Evolutionary conservation across 2,329 filamentous ascomycete genomes (phyloP).

Genomic region (Penicillium sumatraense): DNA sequence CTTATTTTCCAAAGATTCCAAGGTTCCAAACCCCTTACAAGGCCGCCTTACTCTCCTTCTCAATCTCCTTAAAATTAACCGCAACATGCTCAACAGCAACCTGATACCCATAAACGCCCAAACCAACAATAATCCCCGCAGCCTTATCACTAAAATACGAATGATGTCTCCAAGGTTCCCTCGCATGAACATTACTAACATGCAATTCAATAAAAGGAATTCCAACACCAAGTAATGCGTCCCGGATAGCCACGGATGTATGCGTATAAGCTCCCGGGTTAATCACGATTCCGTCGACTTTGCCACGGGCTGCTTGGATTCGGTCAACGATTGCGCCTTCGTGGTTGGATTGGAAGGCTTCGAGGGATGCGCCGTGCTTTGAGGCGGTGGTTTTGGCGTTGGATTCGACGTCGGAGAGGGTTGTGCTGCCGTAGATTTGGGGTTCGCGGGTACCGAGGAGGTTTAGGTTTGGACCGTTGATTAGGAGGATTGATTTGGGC

Average conservation of each 20-base stretch:
- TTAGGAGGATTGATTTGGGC: constrained; percentile 63
- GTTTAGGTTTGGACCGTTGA: constrained; percentile 85
- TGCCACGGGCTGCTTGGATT: constrained; percentile 68
- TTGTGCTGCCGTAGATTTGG: constrained; percentile 71
- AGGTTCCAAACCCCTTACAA: too few relatives aligned
- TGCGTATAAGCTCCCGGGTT: constrained; percentile 78
- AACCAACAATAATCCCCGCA: constrained; percentile 70
- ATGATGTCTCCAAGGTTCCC: constrained; percentile 70
- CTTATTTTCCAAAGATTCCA: too few relatives aligned
- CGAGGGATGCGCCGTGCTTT: constrained; percentile 55
- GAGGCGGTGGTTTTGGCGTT: constrained; percentile 56
- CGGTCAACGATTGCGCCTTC: constrained; percentile 76
- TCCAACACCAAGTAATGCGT: constrained; percentile 69
- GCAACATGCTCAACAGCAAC: constrained; percentile 61
- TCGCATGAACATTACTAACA: constrained; percentile 72
- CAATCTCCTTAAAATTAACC: constrained; percentile 41
- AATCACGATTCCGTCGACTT: constrained; percentile 67
- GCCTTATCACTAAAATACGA: constrained; percentile 79
- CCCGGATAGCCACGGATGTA: constrained; percentile 75
- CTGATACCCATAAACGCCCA: constrained; percentile 67
- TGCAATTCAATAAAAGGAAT: constrained; percentile 81
- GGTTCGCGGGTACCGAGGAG: constrained; percentile 77
- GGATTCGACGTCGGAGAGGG: constrained; percentile 65
- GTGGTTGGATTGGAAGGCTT: constrained; percentile 75
- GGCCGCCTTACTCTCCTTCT: constrained; percentile 30